Evolutionary conservation across 1,284 basidiomycete genomes (phyloP).

Genomic region (Sphaerobolus stellatus): DNA sequence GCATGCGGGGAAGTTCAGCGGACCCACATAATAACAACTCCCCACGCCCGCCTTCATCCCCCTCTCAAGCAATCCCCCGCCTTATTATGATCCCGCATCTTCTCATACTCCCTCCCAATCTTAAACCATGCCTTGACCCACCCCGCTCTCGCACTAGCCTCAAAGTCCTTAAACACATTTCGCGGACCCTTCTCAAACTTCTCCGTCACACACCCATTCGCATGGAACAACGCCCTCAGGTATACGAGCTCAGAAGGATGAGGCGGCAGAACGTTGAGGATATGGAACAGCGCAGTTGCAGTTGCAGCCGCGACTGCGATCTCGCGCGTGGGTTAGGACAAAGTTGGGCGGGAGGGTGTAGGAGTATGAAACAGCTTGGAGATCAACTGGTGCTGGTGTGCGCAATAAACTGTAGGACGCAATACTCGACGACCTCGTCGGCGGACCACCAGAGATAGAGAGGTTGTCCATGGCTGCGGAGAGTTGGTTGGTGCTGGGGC

Average conservation of each 20-base stretch:
- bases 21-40: constrained; percentile 75
- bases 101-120: constrained; percentile 89
- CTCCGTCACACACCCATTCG: constrained; percentile 66
- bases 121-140: constrained; percentile 82
- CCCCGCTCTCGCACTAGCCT: constrained; percentile 73
- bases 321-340: too few species aligned
- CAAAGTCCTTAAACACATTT: constrained; percentile 86
- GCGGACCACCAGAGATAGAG: neutral
- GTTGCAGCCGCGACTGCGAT: too few species aligned
- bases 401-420: too few species aligned
- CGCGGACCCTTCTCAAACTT: constrained; percentile 67
- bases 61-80: constrained; percentile 84
- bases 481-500: neutral
- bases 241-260: constrained; percentile 77
- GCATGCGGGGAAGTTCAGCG: constrained; percentile 3
- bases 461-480: constrained; percentile 5
- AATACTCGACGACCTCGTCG: too few species aligned
- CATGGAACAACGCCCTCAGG: constrained; percentile 67
- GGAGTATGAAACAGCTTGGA: too few species aligned
- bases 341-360: too few species aligned
- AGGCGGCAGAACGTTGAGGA: too few species aligned
- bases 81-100: constrained; percentile 68
- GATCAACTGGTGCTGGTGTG: too few species aligned
- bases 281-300: too few species aligned
- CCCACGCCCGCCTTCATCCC: constrained; percentile 72